A percentile compares a stretch with the other conserved stretches of the same genome.
Evolutionary conservation across 2,329 filamentous ascomycete genomes (phyloP).

Genomic region (Arthrobotrys conoides): DNA sequence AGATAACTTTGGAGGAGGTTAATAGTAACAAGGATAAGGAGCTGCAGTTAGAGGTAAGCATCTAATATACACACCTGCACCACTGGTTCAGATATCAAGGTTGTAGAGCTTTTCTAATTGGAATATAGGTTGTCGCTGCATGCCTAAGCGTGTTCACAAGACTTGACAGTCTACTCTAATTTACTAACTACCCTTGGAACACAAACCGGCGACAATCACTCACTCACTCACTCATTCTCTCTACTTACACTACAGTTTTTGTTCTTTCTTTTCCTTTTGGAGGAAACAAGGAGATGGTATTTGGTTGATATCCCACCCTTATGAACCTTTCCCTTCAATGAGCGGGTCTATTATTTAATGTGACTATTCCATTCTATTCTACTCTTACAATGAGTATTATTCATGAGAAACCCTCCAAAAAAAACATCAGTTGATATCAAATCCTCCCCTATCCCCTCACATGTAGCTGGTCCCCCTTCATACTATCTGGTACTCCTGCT

Average conservation of each 20-base stretch:
- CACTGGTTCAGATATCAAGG: not conserved
- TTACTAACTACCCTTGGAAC: not conserved
- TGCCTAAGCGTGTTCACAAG: constrained; percentile 98
- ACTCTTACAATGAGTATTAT: constrained; percentile 29
- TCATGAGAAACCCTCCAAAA: constrained; percentile 8
- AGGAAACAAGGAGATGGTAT: constrained; percentile 17
- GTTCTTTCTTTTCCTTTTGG: constrained; percentile 14
- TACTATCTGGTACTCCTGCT: not conserved
- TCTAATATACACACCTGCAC: not conserved
- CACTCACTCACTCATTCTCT: not conserved
- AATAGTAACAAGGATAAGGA: constrained; percentile 91
- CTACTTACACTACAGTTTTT: constrained; percentile 5
- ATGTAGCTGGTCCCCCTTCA: not conserved
- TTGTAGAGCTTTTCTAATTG: constrained; percentile 2
- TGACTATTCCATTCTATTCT: constrained; percentile 33
- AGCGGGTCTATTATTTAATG: constrained; percentile 59
- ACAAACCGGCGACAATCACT: not conserved
- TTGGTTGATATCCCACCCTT: constrained; percentile 44
- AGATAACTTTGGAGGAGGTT: constrained; percentile 88
- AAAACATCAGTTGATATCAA: not conserved
- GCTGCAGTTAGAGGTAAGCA: constrained; percentile 88
- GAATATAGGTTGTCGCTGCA: constrained; percentile 81
- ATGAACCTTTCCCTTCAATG: constrained; percentile 43
- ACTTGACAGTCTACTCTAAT: constrained; percentile 91
- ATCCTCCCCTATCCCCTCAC: not conserved